Percentiles rank a stretch among this genome's conserved stretches.
Conservation (phyloP, 2,329 filamentous ascomycete genomes). For the Elsinoe batatas region DNA sequence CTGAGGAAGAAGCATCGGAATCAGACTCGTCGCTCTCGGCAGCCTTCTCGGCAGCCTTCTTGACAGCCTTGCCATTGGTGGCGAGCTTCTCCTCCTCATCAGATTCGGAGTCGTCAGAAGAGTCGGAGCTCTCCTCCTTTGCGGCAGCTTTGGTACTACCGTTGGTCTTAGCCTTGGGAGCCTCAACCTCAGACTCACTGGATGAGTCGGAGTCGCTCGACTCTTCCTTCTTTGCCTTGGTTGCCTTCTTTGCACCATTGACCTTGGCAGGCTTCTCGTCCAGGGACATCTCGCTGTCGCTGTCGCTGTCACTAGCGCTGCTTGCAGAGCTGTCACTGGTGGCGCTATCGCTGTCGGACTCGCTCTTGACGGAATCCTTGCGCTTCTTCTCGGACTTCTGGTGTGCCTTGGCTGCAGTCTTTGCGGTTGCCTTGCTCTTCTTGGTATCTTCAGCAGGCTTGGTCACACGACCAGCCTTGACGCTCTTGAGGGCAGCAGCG, state of each 20-base stretch:
- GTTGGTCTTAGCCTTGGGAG: conserved; percentile 26
- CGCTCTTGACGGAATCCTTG: conserved; percentile 38
- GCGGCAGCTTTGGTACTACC: conserved; percentile 26
- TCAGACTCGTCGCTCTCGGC: conserved; percentile 18
- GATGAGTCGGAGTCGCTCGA: conserved; percentile 15
- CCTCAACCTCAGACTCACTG: conserved; percentile 19
- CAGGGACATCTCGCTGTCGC: conserved; percentile 21
- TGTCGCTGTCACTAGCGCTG: conserved; percentile 23
- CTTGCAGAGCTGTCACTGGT: conserved; percentile 29
- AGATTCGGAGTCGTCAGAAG: conserved; percentile 27
- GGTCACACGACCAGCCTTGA: conserved; percentile 58
- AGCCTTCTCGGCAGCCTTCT: conserved; percentile 23
- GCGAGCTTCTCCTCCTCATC: conserved; percentile 23
- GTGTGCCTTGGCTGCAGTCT: conserved; percentile 47
- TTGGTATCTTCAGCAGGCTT: conserved; percentile 58
- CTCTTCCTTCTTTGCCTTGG: conserved; percentile 15
- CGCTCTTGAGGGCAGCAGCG: conserved; percentile 32
- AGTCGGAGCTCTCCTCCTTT: conserved; percentile 28
- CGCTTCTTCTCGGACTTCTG: conserved; percentile 29
- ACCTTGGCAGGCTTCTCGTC: conserved; percentile 25
- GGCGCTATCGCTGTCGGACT: conserved; percentile 26
- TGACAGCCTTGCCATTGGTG: conserved; percentile 22
- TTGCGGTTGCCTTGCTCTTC: conserved; percentile 59
- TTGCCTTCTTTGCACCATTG: conserved; percentile 23
- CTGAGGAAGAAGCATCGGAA: conserved; percentile 12